Conservation (phyloP, 2,329 filamentous ascomycete species). For the Ascochyta lentis region DNA sequence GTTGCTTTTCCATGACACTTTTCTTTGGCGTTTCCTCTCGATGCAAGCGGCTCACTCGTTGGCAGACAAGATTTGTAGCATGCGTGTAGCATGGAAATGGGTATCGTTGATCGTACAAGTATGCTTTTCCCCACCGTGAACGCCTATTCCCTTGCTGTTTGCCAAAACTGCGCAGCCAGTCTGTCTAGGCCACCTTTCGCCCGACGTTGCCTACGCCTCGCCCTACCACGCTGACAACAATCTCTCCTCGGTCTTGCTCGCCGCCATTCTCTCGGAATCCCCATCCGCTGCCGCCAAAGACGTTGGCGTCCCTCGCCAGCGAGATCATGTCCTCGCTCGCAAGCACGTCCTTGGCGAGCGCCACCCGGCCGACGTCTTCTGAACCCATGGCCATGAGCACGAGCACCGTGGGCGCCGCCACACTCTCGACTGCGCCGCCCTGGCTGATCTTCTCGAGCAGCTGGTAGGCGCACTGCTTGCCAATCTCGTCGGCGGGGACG, state of each 20-base stretch:
- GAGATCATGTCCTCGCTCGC: slow-evolving; percentile 81
- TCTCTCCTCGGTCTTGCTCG: slow-evolving; percentile 66
- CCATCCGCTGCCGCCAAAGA: slow-evolving; percentile 92
- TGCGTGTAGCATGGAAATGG: slow-evolving; percentile 16
- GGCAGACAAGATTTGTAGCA: not conserved
- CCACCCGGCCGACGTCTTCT: slow-evolving; percentile 89
- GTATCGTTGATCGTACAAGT: slow-evolving; percentile 14
- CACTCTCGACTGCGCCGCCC: slow-evolving; percentile 79
- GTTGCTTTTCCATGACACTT: slow-evolving; percentile 6
- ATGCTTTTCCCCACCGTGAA: slow-evolving; percentile 14
- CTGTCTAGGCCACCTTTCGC: slow-evolving; percentile 74
- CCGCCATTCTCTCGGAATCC: slow-evolving; percentile 69
- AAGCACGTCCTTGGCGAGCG: slow-evolving; percentile 80
- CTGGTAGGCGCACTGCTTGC: slow-evolving; percentile 86
- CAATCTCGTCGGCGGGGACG: slow-evolving; percentile 86
- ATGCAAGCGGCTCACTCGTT: not conserved
- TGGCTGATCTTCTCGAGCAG: slow-evolving; percentile 81
- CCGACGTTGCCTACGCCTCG: slow-evolving; percentile 94
- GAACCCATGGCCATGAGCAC: slow-evolving; percentile 97
- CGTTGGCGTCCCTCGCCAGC: slow-evolving; percentile 81
- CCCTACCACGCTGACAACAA: slow-evolving; percentile 90
- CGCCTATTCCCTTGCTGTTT: not conserved
- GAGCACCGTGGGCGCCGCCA: slow-evolving; percentile 76
- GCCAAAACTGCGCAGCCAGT: not conserved
- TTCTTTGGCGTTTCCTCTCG: no score